A percentile compares a stretch with the other conserved stretches of the same genome.
phyloP scores from a whole-genome alignment of 768 basidiomycete genomes.

The Coprinopsis sp. region DNA sequence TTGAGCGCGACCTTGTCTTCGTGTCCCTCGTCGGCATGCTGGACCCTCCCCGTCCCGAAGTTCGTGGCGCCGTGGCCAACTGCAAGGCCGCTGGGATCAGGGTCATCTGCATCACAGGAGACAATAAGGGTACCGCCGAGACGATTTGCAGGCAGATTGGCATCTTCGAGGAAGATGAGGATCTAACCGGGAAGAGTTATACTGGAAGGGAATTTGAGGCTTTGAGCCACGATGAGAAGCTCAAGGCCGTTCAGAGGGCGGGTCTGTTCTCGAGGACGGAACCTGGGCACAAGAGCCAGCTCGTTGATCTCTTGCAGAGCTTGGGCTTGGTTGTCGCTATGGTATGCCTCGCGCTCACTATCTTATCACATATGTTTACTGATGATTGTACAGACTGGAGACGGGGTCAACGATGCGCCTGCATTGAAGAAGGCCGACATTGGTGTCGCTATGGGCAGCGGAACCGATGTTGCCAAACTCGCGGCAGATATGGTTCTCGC shows the following conservation, averaged over 20 bases:
- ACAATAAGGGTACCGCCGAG: constrained; percentile 97
- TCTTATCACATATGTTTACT: neutral
- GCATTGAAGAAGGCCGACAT: constrained; percentile 97
- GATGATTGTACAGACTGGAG: constrained; percentile 62
- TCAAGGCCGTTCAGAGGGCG: constrained; percentile 81
- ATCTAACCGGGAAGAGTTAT: constrained; percentile 91
- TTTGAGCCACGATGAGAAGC: constrained; percentile 74
- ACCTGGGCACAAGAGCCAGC: constrained; percentile 89
- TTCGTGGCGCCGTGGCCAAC: constrained; percentile 77
- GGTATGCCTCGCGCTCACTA: constrained; percentile 37
- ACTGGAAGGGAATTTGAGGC: constrained; percentile 90
- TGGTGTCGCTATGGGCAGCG: constrained; percentile 98
- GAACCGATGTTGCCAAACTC: constrained; percentile 96
- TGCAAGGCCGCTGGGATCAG: constrained; percentile 92
- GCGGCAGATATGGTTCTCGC: constrained; percentile 98
- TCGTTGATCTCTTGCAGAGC: constrained; percentile 90
- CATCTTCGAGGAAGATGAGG: constrained; percentile 82
- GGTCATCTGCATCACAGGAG: constrained; percentile 96
- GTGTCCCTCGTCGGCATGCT: constrained; percentile 97
- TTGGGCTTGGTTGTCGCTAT: constrained; percentile 94
- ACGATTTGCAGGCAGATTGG: constrained; percentile 96
- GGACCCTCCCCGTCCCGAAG: constrained; percentile 96
- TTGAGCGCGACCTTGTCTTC: constrained; percentile 90
- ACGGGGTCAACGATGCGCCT: constrained; percentile 98
- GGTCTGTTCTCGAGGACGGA: constrained; percentile 92